These are phyloP conservation scores for Diaporthe ilicicola DNA, from an alignment of 2,329 filamentous ascomycete species.

Conservation along the genomic window DNA sequence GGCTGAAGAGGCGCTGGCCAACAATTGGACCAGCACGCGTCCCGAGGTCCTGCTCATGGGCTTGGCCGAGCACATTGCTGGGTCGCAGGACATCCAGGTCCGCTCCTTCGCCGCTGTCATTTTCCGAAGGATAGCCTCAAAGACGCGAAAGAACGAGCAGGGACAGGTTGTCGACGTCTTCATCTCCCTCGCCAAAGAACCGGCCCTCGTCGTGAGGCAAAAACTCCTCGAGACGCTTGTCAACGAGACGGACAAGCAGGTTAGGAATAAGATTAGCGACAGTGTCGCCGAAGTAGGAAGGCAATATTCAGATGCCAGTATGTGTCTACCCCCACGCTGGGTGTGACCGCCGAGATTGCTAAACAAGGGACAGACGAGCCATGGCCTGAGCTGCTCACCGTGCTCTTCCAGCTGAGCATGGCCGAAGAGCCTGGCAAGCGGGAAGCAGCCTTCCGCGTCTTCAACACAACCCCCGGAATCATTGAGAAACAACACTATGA, in stretches of 20 bases:
- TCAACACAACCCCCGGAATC: constrained; percentile 91
- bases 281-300: constrained; percentile 95
- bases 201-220: constrained; percentile 80
- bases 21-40: constrained; percentile 83
- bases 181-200: constrained; percentile 76
- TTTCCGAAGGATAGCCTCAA: constrained; percentile 92
- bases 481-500: constrained; percentile 97
- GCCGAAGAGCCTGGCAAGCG: constrained; percentile 83
- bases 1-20: constrained; percentile 90
- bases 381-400: constrained; percentile 89
- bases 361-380: constrained; percentile 67
- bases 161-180: constrained; percentile 85
- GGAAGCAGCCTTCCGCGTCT: constrained; percentile 93
- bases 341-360: constrained; percentile 1
- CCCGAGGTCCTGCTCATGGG: constrained; percentile 94
- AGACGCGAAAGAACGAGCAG: constrained; percentile 79
- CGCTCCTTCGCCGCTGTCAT: constrained; percentile 93
- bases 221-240: constrained; percentile 83
- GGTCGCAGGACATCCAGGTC: constrained; percentile 79
- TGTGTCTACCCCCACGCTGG: constrained; percentile 43
- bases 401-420: constrained; percentile 90
- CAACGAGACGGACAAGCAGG: constrained; percentile 74
- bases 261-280: constrained; percentile 96
- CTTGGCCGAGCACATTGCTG: constrained; percentile 88
- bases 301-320: constrained; percentile 93